These are phyloP conservation scores for Phyllosticta capitalensis DNA, from an alignment of 2,329 filamentous ascomycete species.

Conservation along the genomic window DNA sequence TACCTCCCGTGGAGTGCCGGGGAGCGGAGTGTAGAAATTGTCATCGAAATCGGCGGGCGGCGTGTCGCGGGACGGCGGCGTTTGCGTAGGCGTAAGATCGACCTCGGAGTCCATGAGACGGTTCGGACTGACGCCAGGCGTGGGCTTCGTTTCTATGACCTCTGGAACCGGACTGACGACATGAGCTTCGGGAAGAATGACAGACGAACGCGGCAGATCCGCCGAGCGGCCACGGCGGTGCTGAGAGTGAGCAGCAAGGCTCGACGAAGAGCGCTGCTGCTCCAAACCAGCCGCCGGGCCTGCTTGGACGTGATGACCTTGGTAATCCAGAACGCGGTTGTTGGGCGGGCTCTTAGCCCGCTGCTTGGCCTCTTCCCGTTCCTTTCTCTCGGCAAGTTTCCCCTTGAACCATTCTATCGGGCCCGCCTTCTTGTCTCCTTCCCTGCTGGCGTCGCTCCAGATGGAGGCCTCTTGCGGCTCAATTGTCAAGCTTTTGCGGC, in stretches of 20 bases:
- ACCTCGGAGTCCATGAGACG: neutral
- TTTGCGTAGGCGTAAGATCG: constrained; percentile 4
- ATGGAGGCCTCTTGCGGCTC: constrained; percentile 4
- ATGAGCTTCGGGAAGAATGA: neutral
- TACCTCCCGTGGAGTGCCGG: neutral
- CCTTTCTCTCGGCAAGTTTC: constrained; percentile 52
- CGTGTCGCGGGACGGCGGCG: neutral
- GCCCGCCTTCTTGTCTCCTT: constrained; percentile 45
- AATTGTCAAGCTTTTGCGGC: constrained; percentile 5
- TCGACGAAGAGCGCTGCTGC: constrained; percentile 7
- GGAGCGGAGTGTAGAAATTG: neutral
- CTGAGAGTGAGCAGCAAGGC: constrained; percentile 3
- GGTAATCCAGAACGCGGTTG: neutral
- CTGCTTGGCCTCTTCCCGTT: constrained; percentile 44
- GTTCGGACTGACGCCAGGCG: neutral
- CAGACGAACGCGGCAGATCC: neutral
- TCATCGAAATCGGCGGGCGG: constrained; percentile 1
- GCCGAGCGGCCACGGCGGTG: constrained; percentile 8
- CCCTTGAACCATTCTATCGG: constrained; percentile 56
- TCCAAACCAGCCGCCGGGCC: neutral
- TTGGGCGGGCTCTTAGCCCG: constrained; percentile 42
- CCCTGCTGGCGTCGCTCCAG: constrained; percentile 25
- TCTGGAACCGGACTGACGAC: neutral
- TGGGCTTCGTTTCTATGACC: neutral
- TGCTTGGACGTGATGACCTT: neutral